phyloP scores from a whole-genome alignment of 306 rosid genomes.

The Quercus engelmannii region DNA sequence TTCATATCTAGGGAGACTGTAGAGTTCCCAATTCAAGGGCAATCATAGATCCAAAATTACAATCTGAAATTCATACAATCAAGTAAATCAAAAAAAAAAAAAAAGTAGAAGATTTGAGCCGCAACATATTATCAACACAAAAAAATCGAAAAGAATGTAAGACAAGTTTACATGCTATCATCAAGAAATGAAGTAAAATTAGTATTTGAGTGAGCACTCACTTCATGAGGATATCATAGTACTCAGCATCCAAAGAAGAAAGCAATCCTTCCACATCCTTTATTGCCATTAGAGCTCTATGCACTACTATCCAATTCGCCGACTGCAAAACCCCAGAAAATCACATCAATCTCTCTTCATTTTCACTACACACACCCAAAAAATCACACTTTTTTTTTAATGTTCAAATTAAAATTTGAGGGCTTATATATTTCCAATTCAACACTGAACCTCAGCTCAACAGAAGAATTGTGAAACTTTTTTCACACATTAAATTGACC shows the following conservation, averaged over 20 bases:
- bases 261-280: constrained; percentile 94
- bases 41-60: no score
- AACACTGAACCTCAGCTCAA: neutral
- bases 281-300: constrained; percentile 94
- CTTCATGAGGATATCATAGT: constrained; percentile 97
- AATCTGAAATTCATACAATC: no score
- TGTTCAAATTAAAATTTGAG: neutral
- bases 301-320: constrained; percentile 93
- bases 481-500: neutral
- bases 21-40: no score
- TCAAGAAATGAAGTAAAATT: neutral
- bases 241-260: constrained; percentile 95
- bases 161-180: neutral
- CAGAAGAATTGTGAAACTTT: neutral
- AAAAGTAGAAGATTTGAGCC: neutral
- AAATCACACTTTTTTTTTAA: neutral
- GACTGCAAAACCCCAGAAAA: constrained; percentile 44
- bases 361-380: neutral
- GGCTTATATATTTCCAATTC: neutral
- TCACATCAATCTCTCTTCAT: constrained; percentile 3
- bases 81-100: no score
- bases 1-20: no score
- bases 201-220: constrained; percentile 26
- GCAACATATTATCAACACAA: neutral
- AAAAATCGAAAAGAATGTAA: neutral